Conservation (phyloP, 163 green algal genomes). For the Scenedesmus sp. region DNA sequence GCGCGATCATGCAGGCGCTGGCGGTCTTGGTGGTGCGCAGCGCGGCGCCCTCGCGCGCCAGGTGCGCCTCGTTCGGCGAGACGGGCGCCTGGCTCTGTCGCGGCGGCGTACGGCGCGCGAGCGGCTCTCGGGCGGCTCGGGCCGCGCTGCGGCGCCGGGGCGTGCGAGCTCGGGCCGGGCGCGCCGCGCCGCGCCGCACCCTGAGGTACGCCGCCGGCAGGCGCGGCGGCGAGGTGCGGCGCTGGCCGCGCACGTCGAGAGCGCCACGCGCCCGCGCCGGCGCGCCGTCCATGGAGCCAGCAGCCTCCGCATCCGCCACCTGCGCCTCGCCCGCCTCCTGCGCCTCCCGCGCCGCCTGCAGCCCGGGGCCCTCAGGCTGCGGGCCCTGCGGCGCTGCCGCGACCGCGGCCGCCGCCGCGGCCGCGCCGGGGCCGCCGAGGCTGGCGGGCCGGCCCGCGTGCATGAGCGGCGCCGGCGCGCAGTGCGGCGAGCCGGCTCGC, state of each 20-base stretch:
- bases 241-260: slow-evolving; percentile 64
- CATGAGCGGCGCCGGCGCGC: slow-evolving; percentile 8
- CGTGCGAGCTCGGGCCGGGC: too few species aligned
- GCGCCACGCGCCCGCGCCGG: too few species aligned
- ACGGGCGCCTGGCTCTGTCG: too few species aligned
- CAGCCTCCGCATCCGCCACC: slow-evolving; percentile 3
- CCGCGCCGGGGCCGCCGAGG: neutral
- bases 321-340: neutral
- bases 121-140: too few species aligned
- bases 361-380: slow-evolving; percentile 1
- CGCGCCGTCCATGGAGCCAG: too few species aligned
- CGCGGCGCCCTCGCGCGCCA: slow-evolving; percentile 49
- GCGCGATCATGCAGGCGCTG: slow-evolving; percentile 40
- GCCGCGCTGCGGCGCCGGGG: too few species aligned
- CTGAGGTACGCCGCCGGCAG: slow-evolving; percentile 46
- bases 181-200: neutral
- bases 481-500: too few species aligned
- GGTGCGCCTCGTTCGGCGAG: slow-evolving; percentile 46
- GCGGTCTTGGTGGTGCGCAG: slow-evolving; percentile 52
- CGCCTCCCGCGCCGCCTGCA: neutral
- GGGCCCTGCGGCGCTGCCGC: neutral
- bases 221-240: slow-evolving; percentile 41
- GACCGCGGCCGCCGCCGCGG: neutral
- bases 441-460: slow-evolving; percentile 11
- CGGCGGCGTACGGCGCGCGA: too few species aligned